Percentiles rank a stretch among this genome's conserved stretches.
Evolutionary conservation across 2,329 filamentous ascomycete species (phyloP).

Genomic region (Ceratocystis smalleyi): DNA sequence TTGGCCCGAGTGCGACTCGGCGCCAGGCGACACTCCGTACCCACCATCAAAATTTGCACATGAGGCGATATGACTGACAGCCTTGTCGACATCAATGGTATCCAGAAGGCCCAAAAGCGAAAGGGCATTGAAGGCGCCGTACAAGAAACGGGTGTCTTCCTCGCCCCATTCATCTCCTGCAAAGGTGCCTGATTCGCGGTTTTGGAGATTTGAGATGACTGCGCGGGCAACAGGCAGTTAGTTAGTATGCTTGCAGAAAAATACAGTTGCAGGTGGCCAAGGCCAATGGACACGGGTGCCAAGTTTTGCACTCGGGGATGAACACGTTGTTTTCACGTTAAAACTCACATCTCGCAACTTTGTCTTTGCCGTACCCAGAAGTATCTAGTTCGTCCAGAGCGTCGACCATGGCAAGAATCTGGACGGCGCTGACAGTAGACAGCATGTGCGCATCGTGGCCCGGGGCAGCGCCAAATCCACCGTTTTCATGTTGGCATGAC

Average conservation of each 20-base stretch:
- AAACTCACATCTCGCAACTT: conserved; percentile 63
- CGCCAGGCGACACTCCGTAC: conserved; percentile 76
- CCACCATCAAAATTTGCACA: conserved; percentile 92
- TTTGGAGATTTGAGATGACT: conserved; percentile 72
- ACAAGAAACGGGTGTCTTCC: conserved; percentile 86
- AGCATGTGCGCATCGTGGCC: conserved; percentile 93
- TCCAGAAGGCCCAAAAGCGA: conserved; percentile 64
- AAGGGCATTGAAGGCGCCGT: conserved; percentile 74
- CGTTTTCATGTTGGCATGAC: conserved; percentile 76
- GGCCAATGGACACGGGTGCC: too few species aligned
- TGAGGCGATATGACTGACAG: conserved; percentile 60
- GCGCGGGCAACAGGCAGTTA: not conserved
- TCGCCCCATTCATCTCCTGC: conserved; percentile 94
- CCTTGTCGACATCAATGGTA: conserved; percentile 63
- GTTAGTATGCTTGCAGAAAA: conserved; percentile 18
- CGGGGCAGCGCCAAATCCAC: conserved; percentile 86
- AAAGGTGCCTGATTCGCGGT: conserved; percentile 69
- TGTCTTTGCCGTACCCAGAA: conserved; percentile 45
- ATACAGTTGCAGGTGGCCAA: not conserved
- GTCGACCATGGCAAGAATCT: conserved; percentile 77
- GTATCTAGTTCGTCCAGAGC: conserved; percentile 69
- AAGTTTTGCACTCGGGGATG: too few species aligned
- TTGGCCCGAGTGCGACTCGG: conserved; percentile 88
- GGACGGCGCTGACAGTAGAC: conserved; percentile 87
- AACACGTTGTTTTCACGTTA: not conserved